Evolutionary conservation across 345 rosid species (phyloP).

Genomic region (Populus pruinosa): DNA sequence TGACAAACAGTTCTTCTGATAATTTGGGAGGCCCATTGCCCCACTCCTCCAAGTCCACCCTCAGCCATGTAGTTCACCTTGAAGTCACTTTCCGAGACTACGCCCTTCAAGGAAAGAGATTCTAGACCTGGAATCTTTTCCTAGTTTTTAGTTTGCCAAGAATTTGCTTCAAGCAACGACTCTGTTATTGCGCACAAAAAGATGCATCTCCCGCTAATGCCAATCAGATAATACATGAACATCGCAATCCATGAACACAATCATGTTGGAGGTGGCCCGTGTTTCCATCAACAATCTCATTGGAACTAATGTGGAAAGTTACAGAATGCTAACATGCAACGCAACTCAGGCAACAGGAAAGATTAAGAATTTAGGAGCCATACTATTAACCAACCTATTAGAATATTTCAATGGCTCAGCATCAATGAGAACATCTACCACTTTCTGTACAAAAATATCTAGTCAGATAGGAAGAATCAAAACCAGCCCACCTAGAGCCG

Average conservation of each 20-base stretch:
- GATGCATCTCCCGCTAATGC: constrained; percentile 4
- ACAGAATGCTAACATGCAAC: constrained; percentile 6
- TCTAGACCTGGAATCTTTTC: constrained; percentile 2
- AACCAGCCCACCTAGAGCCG: constrained; percentile 48
- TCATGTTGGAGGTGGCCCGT: constrained; percentile 7
- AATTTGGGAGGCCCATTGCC: no score
- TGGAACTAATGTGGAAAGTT: constrained; percentile 15
- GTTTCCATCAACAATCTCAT: constrained; percentile 20
- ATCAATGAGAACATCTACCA: constrained; percentile 26
- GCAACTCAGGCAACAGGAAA: constrained; percentile 18
- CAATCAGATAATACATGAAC: not conserved
- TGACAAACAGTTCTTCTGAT: no score
- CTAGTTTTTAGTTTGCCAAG: not conserved
- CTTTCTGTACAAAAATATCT: constrained; percentile 47
- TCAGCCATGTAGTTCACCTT: not conserved
- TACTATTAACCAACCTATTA: constrained; percentile 13
- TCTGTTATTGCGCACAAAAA: not conserved
- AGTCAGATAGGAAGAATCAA: constrained; percentile 37
- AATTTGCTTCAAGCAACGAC: not conserved
- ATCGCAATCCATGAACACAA: constrained; percentile 15
- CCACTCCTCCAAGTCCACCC: not conserved
- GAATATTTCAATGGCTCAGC: constrained; percentile 22
- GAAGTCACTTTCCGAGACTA: not conserved
- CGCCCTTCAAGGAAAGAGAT: not conserved
- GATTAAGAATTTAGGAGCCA: constrained; percentile 26